Conservation (phyloP, 176 grass and related monocot genomes). For the Rhynchospora pubera region DNA sequence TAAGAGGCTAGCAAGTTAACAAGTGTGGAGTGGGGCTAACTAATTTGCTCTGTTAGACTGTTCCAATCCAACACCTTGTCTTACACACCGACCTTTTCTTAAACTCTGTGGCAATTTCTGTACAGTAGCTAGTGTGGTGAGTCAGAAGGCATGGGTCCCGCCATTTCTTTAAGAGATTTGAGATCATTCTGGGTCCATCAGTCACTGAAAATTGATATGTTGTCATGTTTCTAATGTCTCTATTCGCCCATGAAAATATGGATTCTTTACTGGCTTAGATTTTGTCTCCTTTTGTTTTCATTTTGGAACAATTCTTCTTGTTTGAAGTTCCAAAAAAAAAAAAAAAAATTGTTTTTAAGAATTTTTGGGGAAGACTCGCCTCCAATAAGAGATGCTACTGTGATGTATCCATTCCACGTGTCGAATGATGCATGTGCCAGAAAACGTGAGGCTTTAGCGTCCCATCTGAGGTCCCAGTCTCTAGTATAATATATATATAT, state of each 20-base stretch:
- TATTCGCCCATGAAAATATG: not conserved
- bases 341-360: not conserved
- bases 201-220: not conserved
- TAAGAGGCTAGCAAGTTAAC: not conserved
- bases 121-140: not conserved
- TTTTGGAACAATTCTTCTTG: not conserved
- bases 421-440: not conserved
- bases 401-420: not conserved
- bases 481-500: not conserved
- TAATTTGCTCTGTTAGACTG: not conserved
- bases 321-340: no score
- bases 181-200: not conserved
- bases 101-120: not conserved
- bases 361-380: not conserved
- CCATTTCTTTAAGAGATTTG: not conserved
- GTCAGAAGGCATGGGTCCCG: not conserved
- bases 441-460: not conserved
- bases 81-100: not conserved
- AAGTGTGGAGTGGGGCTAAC: not conserved
- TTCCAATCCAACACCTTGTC: not conserved
- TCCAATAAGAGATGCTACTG: not conserved
- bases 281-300: not conserved
- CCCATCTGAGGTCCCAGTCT: not conserved
- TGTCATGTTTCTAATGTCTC: not conserved
- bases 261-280: not conserved